Evolutionary conservation across 1,284 basidiomycete species (phyloP), one percentile per base, ranked within the genome.

Genomic region (Moesziomyces parantarcticus): DNA sequence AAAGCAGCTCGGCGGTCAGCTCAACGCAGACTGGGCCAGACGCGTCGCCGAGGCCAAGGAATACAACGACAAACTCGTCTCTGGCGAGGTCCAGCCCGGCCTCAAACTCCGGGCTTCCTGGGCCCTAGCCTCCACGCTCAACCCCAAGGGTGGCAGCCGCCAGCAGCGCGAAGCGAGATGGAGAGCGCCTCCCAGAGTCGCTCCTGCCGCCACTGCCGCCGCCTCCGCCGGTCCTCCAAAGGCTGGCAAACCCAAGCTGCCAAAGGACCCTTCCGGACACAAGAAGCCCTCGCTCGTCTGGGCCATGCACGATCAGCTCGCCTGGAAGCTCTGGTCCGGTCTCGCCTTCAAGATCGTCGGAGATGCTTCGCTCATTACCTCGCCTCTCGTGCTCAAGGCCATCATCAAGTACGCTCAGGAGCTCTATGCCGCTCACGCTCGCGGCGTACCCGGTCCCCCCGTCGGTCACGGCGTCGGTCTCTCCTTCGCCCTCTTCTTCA

Each of bases 261-360:
- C 56, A 4, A 73, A 73, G 57, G 58, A 68, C 7, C 62, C 58
- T 3, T 74, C 75, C 5, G 77, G 78, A 22, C 64, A 75, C 63
- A 68, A 75, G 57, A 69, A 68, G 55, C 87, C 93, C 0, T 92
- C 91, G 75, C 87, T 97, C 21, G 85, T 88, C 0, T 86, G 87
- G 85, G 90, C 93, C 0, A 87, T 96, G 80, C 92, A 91, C 76
- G 93, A 95, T 79, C 90, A 90, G 57, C 88, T 96, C 70, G 89
- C 89, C 32, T 89, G 88, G 87, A 90, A 89, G 86, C 92, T 95
- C 82, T 95, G 93, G 93, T 86, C 88, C 3, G 90, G 88, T 55
- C 92, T 92, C 6, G 10, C 91, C 10, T 85, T 94, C 83, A 95
- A 83, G 67, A 52, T 81, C 20, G 11, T 83, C 18, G 80, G 74